Evolutionary conservation across 176 grass and related monocot genomes (phyloP), one percentile per base, ranked within the genome.

Genomic region (Eremochloa ophiuroides): DNA sequence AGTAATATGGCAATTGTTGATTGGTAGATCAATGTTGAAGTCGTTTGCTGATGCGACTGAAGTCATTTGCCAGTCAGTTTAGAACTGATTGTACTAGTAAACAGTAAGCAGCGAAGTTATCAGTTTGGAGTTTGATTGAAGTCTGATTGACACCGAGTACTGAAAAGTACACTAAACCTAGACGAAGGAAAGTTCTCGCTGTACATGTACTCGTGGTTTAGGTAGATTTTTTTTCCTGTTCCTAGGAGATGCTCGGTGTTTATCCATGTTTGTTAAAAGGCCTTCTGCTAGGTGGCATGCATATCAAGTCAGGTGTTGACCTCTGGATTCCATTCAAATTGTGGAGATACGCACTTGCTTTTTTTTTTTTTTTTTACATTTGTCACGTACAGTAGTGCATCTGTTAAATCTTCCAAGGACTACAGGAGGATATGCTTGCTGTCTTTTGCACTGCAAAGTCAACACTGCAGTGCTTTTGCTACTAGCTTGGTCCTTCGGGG

Each of bases 191-290:
- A 62, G 41, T n/a, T 12, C 12, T 72, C 40, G 30, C 60, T 61
- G 81, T 76, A 18, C 72, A 34, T 51, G 82, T 42, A 87, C 85
- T 43, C 26, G 37, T 79, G 60, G 56, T 64, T 83, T 83, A 1
- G 44, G 80, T 83, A 66, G 80, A 83, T 81, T 80, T 69, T 34
- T 34, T 33, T 70, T 50, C 62, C 16, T 41, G 63, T 44, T 76
- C 58, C 13, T 66, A n/a, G 13, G 42, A 75, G 63, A 12, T 43
- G 59, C 25, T 50, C 31, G 23, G 5, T 42, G 43, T 25, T 25
- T 39, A 38, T 12, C 43, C 23, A 44, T 18, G 14, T 16, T 28
- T 72, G 25, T 38, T 62, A 28, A 85, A 47, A n/a, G 43, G 22
- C n/a, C 55, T 58, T 25, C 4, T 11, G 39, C 13, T 73, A 78